A percentile compares a stretch with the other conserved stretches of the same genome.
Evolutionary conservation across 106 monocot species (phyloP).

Genomic region (Dendrobium huoshanense): DNA sequence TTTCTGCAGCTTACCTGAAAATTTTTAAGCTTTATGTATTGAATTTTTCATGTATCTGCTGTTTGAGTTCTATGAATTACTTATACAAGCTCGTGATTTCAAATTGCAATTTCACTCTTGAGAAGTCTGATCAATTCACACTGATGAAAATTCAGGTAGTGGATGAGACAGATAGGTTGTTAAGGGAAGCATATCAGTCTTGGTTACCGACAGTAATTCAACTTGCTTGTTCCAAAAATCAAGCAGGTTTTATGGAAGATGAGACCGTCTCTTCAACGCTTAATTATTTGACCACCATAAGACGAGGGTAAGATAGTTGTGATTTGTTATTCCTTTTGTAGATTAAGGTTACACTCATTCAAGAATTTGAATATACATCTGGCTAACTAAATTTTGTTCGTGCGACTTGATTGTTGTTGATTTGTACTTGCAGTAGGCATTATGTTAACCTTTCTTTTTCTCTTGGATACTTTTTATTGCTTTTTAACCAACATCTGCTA

Average conservation of each 20-base stretch:
- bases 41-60: not conserved
- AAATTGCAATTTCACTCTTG: not conserved
- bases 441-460: not conserved
- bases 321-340: not conserved
- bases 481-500: not conserved
- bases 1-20: not conserved
- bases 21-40: not conserved
- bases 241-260: slow-evolving; percentile 16
- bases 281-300: slow-evolving; percentile 55
- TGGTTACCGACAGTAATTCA: slow-evolving; percentile 85
- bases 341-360: not conserved
- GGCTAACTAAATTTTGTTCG: not conserved
- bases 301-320: slow-evolving; percentile 49
- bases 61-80: not conserved
- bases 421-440: not conserved
- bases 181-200: slow-evolving; percentile 92
- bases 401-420: not conserved
- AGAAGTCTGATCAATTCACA: slow-evolving; percentile 1
- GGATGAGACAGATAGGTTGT: slow-evolving; percentile 88
- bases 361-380: not conserved
- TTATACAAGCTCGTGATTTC: not conserved
- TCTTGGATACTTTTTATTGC: not conserved
- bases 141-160: slow-evolving; percentile 56
- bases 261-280: slow-evolving; percentile 11
- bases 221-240: slow-evolving; percentile 34